A percentile compares a stretch with the other conserved stretches of the same genome.
These are phyloP conservation scores for Penicillium sp. DNA, from an alignment of 2,329 filamentous ascomycete genomes.

Conservation along the genomic window DNA sequence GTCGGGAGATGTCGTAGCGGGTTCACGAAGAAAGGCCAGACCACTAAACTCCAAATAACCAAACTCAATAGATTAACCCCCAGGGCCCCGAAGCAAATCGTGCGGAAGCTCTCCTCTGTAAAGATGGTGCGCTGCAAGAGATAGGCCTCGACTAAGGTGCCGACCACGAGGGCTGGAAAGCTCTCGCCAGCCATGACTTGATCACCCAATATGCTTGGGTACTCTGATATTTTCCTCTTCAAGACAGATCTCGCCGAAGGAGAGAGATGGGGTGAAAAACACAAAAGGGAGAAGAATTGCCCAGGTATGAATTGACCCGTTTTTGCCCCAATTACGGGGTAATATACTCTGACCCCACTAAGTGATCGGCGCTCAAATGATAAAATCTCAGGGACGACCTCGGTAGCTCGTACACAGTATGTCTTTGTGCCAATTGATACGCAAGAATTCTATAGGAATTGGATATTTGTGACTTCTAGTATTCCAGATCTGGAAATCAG, in stretches of 20 bases:
- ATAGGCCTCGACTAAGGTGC: conserved; percentile 30
- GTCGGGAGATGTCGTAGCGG: conserved; percentile 53
- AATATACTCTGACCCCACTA: neutral
- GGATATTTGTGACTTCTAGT: neutral
- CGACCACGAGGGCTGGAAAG: conserved; percentile 13
- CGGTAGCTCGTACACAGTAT: neutral
- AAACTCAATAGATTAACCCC: conserved; percentile 26
- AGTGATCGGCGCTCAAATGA: neutral
- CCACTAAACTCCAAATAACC: conserved; percentile 40
- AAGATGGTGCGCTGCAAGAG: conserved; percentile 30
- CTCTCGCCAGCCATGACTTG: neutral
- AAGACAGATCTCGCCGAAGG: neutral
- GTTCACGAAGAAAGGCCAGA: conserved; percentile 54
- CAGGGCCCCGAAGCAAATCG: conserved; percentile 20
- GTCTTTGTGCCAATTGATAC: neutral
- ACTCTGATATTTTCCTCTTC: neutral
- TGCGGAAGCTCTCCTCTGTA: conserved; percentile 24
- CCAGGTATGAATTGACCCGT: neutral
- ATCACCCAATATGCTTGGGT: neutral
- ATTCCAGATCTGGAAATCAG: too few species aligned
- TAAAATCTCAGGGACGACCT: neutral
- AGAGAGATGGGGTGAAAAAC: neutral
- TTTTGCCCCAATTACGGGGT: neutral
- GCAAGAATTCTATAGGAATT: neutral
- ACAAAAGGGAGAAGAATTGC: neutral